phyloP scores from a whole-genome alignment of 2,329 filamentous ascomycete species.

The Fusarium xylarioides region DNA sequence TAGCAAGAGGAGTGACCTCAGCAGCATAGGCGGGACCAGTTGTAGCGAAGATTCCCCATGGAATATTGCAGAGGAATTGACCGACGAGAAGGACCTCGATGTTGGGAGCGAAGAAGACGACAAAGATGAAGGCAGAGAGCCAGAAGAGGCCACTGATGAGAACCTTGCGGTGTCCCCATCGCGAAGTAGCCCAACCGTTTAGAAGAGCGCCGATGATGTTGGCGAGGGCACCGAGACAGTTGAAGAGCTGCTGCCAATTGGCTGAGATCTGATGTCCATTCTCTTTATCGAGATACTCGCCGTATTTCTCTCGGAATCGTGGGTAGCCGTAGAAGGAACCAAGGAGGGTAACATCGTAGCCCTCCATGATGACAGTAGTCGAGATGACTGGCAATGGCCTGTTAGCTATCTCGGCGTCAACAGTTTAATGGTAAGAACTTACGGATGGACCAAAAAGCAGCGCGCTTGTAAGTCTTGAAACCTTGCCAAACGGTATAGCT shows the following conservation, averaged over 20 bases:
- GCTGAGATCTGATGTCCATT: constrained; percentile 57
- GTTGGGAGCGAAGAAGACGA: constrained; percentile 59
- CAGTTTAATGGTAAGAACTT: background rate
- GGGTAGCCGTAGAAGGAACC: constrained; percentile 57
- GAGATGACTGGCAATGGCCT: constrained; percentile 49
- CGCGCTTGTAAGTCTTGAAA: constrained; percentile 52
- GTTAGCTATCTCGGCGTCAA: constrained; percentile 4
- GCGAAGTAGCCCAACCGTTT: constrained; percentile 54
- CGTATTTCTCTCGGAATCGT: constrained; percentile 52
- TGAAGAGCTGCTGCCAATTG: constrained; percentile 61
- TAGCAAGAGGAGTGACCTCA: constrained; percentile 54
- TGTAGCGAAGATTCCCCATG: constrained; percentile 58
- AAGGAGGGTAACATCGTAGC: constrained; percentile 59
- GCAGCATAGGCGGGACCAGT: constrained; percentile 55
- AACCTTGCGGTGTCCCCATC: constrained; percentile 55
- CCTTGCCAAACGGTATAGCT: constrained; percentile 47
- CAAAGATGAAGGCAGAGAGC: constrained; percentile 56
- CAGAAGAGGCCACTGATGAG: constrained; percentile 54
- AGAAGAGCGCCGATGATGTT: constrained; percentile 53
- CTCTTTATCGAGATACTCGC: constrained; percentile 46
- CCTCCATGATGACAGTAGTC: constrained; percentile 61
- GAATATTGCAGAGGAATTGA: constrained; percentile 56
- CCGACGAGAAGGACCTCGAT: constrained; percentile 55
- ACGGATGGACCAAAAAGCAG: constrained; percentile 53
- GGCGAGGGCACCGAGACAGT: constrained; percentile 46